Evolutionary conservation across 306 rosid species (phyloP).

Genomic region (Fagus crenata): DNA sequence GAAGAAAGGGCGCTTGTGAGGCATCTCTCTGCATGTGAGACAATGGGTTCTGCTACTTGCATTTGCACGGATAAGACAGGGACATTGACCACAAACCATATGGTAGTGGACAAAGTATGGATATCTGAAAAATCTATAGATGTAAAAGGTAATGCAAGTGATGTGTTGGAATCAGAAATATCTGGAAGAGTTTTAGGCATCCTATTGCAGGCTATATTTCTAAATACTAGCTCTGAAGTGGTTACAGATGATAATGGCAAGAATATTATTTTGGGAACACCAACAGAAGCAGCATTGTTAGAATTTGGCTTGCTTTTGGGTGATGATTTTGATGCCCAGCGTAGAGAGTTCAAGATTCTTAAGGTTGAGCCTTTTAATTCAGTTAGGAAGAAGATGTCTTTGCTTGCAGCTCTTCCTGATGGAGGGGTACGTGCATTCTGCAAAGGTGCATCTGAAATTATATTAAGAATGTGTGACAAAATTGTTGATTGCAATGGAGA

Average conservation of each 20-base stretch:
- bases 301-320: slow-evolving; percentile 79
- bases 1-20: slow-evolving; percentile 84
- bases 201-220: slow-evolving; percentile 74
- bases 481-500: slow-evolving; percentile 62
- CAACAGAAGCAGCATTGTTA: slow-evolving; percentile 86
- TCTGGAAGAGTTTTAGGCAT: slow-evolving; percentile 50
- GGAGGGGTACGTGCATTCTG: slow-evolving; percentile 70
- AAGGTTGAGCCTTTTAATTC: slow-evolving; percentile 90
- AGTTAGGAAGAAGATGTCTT: slow-evolving; percentile 91
- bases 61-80: slow-evolving; percentile 99
- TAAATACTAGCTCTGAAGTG: slow-evolving; percentile 78
- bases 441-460: slow-evolving; percentile 96
- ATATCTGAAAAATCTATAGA: slow-evolving; percentile 49
- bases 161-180: slow-evolving; percentile 47
- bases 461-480: slow-evolving; percentile 68
- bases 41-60: slow-evolving; percentile 96
- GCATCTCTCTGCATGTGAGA: slow-evolving; percentile 96
- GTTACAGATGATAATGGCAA: slow-evolving; percentile 66
- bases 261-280: slow-evolving; percentile 66
- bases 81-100: slow-evolving; percentile 85
- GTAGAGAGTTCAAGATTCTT: slow-evolving; percentile 52
- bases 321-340: slow-evolving; percentile 57
- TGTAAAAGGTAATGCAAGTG: slow-evolving; percentile 49
- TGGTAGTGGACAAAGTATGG: slow-evolving; percentile 80
- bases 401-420: slow-evolving; percentile 65